These are phyloP conservation scores for Stephania japonica DNA, from an alignment of 164 flowering plant genomes.

Conservation along the genomic window DNA sequence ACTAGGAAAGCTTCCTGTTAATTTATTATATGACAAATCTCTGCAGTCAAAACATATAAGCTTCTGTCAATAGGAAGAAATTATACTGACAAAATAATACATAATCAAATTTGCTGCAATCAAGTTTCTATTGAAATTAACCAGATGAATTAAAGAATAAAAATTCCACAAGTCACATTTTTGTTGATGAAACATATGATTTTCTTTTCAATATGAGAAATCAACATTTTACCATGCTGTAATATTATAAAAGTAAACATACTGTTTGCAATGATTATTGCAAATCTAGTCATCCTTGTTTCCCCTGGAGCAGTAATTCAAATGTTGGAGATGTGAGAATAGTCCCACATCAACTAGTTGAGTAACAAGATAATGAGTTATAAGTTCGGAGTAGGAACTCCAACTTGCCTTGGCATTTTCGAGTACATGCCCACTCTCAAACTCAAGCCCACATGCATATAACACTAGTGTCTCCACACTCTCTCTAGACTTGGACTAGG, in stretches of 20 bases:
- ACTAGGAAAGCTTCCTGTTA: conserved; percentile 63
- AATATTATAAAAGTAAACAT: no score
- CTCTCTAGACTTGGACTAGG: no score
- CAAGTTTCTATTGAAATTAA: background rate
- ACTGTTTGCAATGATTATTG: background rate
- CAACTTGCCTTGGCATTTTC: no score
- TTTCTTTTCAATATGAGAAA: no score
- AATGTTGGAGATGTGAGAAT: background rate
- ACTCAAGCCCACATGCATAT: no score
- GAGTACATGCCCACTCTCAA: no score
- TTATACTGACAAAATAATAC: background rate
- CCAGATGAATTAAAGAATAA: no score
- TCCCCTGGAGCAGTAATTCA: background rate
- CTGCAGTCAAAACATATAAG: conserved; percentile 28
- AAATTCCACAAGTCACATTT: no score
- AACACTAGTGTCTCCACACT: no score
- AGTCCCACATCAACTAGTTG: background rate
- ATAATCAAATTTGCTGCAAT: background rate
- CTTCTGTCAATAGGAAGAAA: background rate
- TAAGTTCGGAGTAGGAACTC: no score
- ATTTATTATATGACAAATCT: conserved; percentile 65
- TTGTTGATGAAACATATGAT: no score
- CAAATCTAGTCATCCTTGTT: background rate
- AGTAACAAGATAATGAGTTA: background rate
- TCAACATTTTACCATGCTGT: no score